Conservation (phyloP, 306 rosid species). For the Prunus davidiana region DNA sequence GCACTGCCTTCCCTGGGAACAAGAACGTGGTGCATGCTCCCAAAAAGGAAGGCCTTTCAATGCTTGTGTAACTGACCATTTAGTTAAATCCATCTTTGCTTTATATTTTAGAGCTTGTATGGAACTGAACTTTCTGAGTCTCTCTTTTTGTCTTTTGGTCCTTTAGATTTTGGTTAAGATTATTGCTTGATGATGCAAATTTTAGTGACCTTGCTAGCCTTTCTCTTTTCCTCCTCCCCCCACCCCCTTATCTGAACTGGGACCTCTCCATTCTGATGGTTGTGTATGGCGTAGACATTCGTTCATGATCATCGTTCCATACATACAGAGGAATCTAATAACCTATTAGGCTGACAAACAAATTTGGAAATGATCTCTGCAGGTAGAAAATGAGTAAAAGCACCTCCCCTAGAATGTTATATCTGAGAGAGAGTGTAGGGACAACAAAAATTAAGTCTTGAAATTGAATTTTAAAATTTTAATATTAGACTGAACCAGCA, state of each 20-base stretch:
- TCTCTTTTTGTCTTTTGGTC: background rate
- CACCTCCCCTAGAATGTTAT: too few relatives aligned
- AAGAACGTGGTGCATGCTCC: constrained; percentile 64
- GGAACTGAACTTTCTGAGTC: background rate
- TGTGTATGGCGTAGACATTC: too few relatives aligned
- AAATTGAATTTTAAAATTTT: too few relatives aligned
- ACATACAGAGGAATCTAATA: too few relatives aligned
- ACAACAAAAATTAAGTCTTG: too few relatives aligned
- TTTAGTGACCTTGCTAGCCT: background rate
- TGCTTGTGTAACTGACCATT: constrained; percentile 29
- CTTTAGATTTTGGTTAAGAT: background rate
- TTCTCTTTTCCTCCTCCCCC: background rate
- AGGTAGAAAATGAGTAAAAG: background rate
- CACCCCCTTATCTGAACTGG: background rate
- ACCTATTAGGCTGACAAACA: background rate
- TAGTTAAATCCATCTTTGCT: background rate
- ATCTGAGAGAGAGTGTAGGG: too few relatives aligned
- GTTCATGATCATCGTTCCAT: too few relatives aligned
- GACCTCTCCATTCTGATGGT: too few relatives aligned
- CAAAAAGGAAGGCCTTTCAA: constrained; percentile 48
- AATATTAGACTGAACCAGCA: too few relatives aligned
- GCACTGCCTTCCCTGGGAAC: constrained; percentile 76
- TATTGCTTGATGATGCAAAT: background rate
- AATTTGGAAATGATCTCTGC: background rate
- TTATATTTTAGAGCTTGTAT: constrained; percentile 2